phyloP scores from a whole-genome alignment of 257 asterid species.

The Solanum pennellii region DNA sequence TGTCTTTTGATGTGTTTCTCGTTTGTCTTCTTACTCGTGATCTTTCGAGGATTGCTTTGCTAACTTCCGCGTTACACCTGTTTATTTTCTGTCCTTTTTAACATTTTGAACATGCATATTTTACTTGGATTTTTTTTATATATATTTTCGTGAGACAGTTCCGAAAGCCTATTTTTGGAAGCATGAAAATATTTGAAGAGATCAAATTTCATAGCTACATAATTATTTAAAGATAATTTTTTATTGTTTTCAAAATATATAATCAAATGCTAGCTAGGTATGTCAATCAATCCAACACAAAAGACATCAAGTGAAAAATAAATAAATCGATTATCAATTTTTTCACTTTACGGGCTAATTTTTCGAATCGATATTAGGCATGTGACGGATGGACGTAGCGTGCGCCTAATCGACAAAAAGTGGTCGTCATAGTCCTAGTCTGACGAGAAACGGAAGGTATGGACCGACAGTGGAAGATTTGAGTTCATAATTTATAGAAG shows the following conservation, averaged over 20 bases:
- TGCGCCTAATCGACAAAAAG: neutral
- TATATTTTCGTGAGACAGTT: no score
- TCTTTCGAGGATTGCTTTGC: no score
- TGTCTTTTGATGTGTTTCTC: no score
- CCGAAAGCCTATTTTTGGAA: neutral
- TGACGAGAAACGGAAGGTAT: neutral
- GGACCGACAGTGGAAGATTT: neutral
- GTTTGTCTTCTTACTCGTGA: no score
- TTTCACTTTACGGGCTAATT: neutral
- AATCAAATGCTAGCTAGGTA: neutral
- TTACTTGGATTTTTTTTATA: no score
- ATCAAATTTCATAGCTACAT: neutral
- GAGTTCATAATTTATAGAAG: neutral
- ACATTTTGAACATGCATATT: no score
- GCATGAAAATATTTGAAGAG: neutral
- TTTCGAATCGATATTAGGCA: neutral
- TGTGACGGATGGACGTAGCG: neutral
- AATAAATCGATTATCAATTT: neutral
- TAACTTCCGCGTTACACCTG: no score
- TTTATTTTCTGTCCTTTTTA: rapidly evolving
- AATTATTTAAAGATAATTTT: no score
- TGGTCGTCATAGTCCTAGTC: neutral
- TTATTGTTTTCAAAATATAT: no score
- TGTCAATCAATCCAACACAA: neutral
- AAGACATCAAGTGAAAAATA: neutral